Conservation (phyloP, 2,329 filamentous ascomycete genomes). For the Talaromyces sp. region DNA sequence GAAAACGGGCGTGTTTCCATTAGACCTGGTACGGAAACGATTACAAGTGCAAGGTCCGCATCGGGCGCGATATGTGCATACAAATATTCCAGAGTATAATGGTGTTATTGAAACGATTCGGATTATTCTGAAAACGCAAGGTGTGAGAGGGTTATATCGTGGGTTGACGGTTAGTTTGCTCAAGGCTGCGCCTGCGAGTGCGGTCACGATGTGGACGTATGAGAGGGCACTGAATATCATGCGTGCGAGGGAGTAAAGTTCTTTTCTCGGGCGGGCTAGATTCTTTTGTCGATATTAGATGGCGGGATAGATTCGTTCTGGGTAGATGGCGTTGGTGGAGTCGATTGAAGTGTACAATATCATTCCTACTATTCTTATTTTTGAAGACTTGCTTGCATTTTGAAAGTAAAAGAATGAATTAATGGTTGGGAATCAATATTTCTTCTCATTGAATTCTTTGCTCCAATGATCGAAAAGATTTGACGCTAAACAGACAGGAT, state of each 20-base stretch:
- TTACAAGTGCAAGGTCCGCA: slow-evolving; percentile 95
- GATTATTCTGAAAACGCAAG: slow-evolving; percentile 69
- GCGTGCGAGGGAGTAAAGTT: slow-evolving; percentile 30
- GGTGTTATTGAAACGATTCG: slow-evolving; percentile 64
- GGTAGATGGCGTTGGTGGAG: neutral
- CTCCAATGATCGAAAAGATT: slow-evolving; percentile 1
- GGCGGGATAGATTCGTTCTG: neutral
- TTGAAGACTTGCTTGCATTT: neutral
- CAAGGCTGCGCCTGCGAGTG: slow-evolving; percentile 90
- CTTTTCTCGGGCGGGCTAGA: neutral
- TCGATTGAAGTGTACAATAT: neutral
- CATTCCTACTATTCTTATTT: neutral
- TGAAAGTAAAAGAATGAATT: neutral
- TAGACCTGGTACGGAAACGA: slow-evolving; percentile 88
- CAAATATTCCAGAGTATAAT: slow-evolving; percentile 81
- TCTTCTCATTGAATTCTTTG: neutral
- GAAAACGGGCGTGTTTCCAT: slow-evolving; percentile 87
- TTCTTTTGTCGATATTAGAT: neutral
- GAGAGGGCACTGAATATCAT: slow-evolving; percentile 68
- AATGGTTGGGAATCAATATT: neutral
- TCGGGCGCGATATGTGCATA: slow-evolving; percentile 71
- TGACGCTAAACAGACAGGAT: neutral
- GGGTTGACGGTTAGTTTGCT: slow-evolving; percentile 84
- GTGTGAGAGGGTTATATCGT: slow-evolving; percentile 76
- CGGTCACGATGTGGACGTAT: slow-evolving; percentile 93